Base-by-base conservation (phyloP, 192 early-diverging fungal genomes). In the Backusella liffmaniae region DNA sequence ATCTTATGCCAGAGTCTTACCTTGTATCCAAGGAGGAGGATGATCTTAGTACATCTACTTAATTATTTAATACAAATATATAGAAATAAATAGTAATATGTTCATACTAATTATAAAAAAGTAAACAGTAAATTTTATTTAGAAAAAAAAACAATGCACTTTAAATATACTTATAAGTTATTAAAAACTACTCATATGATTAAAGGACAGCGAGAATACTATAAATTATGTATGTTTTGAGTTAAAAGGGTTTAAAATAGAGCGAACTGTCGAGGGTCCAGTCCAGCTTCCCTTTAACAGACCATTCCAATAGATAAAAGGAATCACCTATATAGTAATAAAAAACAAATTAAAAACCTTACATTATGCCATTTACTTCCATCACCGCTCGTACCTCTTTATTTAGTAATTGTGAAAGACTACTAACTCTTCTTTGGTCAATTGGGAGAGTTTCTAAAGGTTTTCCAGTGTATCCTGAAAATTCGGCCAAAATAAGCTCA, bases 401-500 rank as follows among this genome's bases (percentile, higher is more conserved):
- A 42, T 91, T 96, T 37, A 96, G 79, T 67, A 87, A 87, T 75
- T 94, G 93, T 23, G 88, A 87, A 26, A 88, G 80, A 26, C 81
- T 82, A 53, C 88, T 85, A 79, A 93, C 90, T 70, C 88, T 84
- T 67, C 89, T 88, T 81, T 96, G 95, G 85, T 96, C 89, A 77
- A 93, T 88, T 53, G 92, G 91, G 86, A 96, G 94, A 7, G 94
- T 96, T 82, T 96, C 91, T 66, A 92, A 82, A 35, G 91, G 93
- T 37, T 84, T 59, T 12, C 86, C 88, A 49, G 89, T 87, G 80
- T 93, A 94, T 10, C 92, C 94, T 37, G 89, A 91, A 82, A 96
- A 96, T 78, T 96, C 95, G 42, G 95, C 95, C 69, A 96, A 86
- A 18, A 96, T 91, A 41, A 96, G 80, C 79, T 92, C 90, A 77